Evolutionary conservation across 768 basidiomycete genomes (phyloP), one percentile per base, ranked within the genome.

Genomic region (Mycena crocata): DNA sequence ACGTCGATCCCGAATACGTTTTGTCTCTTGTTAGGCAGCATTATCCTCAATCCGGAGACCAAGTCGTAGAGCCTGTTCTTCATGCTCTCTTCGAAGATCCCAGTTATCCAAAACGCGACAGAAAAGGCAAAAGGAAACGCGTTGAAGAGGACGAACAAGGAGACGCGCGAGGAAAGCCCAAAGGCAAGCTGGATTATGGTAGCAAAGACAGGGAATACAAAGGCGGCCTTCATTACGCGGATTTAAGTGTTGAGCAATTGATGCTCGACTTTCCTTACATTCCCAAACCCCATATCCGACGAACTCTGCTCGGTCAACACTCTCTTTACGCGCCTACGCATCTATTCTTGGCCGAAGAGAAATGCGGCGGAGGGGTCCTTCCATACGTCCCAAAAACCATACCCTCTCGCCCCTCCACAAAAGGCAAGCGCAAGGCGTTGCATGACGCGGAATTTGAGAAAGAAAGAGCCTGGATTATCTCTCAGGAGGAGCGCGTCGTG

Each of bases 271-370:
- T 89, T 75, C 88, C 89, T 1, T 77, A 77, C 46, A 83, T 90
- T 15, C 88, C 90, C 0, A 85, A 85, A 56, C 72, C 81, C 0
- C 84, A 89, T 71, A 80, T 93, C 40, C 86, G 86, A 26, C 69
- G 73, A n/a, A 75, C 72, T 13, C 79, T 91, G 8, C 39, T 62
- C 2, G 45, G 55, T 0, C 69, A 84, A 58, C 80, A 82, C 12
- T 70, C 69, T 1, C 82, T 92, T 32, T 95, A 93, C 71, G 91
- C 89, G 0, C 91, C 93, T 0, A 83, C 93, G 0, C 86, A 89
- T 73, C 74, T 92, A 31, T 75, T 76, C 17, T 80, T 95, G 12
- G 71, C 71, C 0, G 74, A 78, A 26, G 80, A 82, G 49, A 80
- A 85, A 62, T 31, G 72, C 71, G 32, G 66, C n/a, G 50, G 70